These are phyloP conservation scores for Irpex sp. DNA, from an alignment of 1,284 basidiomycete species.

Conservation along the genomic window DNA sequence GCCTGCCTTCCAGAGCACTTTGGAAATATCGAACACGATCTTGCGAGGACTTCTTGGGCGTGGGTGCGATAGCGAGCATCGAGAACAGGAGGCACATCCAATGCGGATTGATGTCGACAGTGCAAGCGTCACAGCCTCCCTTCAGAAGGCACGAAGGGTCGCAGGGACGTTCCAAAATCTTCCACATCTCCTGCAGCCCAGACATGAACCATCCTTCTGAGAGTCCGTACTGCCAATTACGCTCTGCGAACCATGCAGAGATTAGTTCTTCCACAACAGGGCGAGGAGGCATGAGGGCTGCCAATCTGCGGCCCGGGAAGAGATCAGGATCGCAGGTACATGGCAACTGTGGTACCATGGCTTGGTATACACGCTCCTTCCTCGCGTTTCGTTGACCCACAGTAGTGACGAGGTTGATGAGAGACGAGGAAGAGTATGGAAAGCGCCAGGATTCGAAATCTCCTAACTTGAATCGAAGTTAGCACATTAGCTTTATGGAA, in stretches of 20 bases:
- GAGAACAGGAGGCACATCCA: slow-evolving; percentile 46
- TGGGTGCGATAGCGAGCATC: slow-evolving; percentile 32
- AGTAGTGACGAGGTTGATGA: slow-evolving; percentile 9
- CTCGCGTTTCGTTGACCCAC: neutral
- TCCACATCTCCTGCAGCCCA: slow-evolving; percentile 41
- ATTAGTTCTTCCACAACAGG: slow-evolving; percentile 30
- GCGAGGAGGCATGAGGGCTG: slow-evolving; percentile 34
- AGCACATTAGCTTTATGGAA: neutral
- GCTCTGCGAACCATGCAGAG: slow-evolving; percentile 36
- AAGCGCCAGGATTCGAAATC: slow-evolving; percentile 16
- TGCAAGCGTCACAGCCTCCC: slow-evolving; percentile 18
- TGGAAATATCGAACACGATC: slow-evolving; percentile 35
- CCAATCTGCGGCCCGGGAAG: slow-evolving; percentile 21
- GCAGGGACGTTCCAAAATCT: slow-evolving; percentile 30
- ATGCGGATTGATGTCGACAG: slow-evolving; percentile 37
- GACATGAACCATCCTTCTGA: slow-evolving; percentile 42
- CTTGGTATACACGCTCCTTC: neutral
- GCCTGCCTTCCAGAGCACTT: slow-evolving; percentile 38
- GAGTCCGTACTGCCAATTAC: slow-evolving; percentile 48
- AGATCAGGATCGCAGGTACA: slow-evolving; percentile 6
- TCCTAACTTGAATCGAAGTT: slow-evolving; percentile 17
- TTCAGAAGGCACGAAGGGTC: slow-evolving; percentile 18
- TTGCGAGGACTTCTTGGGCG: slow-evolving; percentile 14
- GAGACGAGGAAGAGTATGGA: slow-evolving; percentile 16
- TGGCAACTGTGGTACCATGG: neutral